Conservation (phyloP, 257 asterid species). For the Solanum tacnaense region DNA sequence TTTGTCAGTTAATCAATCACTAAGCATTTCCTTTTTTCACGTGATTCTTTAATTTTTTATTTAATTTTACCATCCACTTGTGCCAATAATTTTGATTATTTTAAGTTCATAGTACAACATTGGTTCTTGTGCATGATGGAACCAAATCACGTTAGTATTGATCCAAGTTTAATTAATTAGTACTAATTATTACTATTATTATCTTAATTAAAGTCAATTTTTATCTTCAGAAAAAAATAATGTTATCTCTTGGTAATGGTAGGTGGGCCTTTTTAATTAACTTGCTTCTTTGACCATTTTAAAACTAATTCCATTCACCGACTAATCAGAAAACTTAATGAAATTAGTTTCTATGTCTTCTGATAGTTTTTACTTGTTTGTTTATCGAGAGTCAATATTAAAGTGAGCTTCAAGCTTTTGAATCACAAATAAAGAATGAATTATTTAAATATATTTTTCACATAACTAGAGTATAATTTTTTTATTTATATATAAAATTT, state of each 20-base stretch:
- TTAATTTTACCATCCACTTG: not conserved
- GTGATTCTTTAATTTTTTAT: conserved; percentile 5
- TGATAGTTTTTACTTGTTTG: too few species aligned
- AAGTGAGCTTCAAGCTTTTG: too few species aligned
- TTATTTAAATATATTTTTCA: too few species aligned
- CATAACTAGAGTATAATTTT: too few species aligned
- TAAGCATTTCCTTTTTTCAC: conserved; percentile 20
- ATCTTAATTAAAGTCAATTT: conserved; percentile 3
- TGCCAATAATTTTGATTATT: not conserved
- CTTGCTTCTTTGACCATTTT: not conserved
- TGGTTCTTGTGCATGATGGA: not conserved
- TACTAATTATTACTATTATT: not conserved
- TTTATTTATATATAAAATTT: too few species aligned
- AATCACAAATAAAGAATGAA: too few species aligned
- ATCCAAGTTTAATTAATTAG: not conserved
- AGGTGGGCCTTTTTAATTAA: not conserved
- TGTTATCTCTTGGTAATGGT: not conserved
- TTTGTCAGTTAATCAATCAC: conserved; percentile 30
- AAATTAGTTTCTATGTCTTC: not conserved
- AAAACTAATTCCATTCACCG: not conserved
- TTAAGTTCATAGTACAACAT: not conserved
- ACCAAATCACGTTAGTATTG: conserved; percentile 3
- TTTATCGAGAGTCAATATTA: too few species aligned
- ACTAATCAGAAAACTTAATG: not conserved
- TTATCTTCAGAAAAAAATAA: not conserved